A percentile compares a stretch with the other conserved stretches of the same genome.
phyloP scores from a whole-genome alignment of 768 basidiomycete species.

The Boletus eberwhitei region DNA sequence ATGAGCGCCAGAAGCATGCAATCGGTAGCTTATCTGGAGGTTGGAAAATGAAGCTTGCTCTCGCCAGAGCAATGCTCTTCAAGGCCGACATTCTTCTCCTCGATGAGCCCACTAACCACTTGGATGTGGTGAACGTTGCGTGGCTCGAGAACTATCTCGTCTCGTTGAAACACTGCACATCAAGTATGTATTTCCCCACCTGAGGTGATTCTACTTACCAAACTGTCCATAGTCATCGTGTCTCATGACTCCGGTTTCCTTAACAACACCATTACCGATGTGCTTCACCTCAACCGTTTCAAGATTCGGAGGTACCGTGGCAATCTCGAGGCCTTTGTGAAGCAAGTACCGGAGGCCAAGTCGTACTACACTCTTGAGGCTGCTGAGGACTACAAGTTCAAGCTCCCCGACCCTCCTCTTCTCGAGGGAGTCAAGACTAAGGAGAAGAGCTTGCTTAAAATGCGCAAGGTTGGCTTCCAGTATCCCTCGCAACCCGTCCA shows the following conservation, averaged over 20 bases:
- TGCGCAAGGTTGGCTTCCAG: slow-evolving; percentile 97
- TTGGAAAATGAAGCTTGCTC: slow-evolving; percentile 99
- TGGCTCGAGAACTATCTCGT: slow-evolving; percentile 96
- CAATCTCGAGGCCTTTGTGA: slow-evolving; percentile 93
- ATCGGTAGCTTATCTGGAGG: slow-evolving; percentile 95
- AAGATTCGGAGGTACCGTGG: slow-evolving; percentile 94
- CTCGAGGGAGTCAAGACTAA: slow-evolving; percentile 99
- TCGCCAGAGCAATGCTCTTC: slow-evolving; percentile 97
- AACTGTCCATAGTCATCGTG: slow-evolving; percentile 68
- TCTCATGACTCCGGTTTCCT: slow-evolving; percentile 98
- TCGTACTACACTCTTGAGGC: slow-evolving; percentile 97
- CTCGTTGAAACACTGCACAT: slow-evolving; percentile 85
- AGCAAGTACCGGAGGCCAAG: slow-evolving; percentile 93
- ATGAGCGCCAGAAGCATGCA: slow-evolving; percentile 77
- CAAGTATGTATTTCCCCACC: slow-evolving; percentile 51
- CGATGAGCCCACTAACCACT: slow-evolving; percentile 95
- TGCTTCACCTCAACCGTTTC: slow-evolving; percentile 97
- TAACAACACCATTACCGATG: slow-evolving; percentile 97
- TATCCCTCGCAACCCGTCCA: slow-evolving; percentile 84
- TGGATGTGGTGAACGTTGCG: slow-evolving; percentile 96
- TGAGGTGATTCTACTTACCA: slow-evolving; percentile 1
- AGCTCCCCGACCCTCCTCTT: slow-evolving; percentile 94
- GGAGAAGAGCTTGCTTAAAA: slow-evolving; percentile 95
- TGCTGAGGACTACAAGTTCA: slow-evolving; percentile 96
- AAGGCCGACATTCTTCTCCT: slow-evolving; percentile 95